These are phyloP conservation scores for Paecilomyces variotii DNA, from an alignment of 2,329 filamentous ascomycete genomes.

Conservation along the genomic window DNA sequence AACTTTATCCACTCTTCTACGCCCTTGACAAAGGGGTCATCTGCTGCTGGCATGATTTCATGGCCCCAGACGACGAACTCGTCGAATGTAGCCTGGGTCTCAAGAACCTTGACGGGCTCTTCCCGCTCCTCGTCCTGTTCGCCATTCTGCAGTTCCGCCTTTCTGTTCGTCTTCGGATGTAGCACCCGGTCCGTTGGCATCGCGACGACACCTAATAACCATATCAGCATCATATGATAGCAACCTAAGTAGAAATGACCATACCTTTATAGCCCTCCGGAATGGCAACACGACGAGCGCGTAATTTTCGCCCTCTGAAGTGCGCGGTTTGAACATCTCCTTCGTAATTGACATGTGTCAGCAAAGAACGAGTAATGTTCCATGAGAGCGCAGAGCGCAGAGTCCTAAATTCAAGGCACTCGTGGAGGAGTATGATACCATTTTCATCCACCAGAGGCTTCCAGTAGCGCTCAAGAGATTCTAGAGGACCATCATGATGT, in stretches of 20 bases:
- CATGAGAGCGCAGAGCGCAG: background rate
- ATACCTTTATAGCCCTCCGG: constrained; percentile 61
- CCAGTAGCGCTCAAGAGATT: constrained; percentile 62
- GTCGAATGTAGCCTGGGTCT: constrained; percentile 62
- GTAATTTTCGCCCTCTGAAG: constrained; percentile 72
- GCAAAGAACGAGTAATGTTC: background rate
- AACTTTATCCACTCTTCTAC: constrained; percentile 74
- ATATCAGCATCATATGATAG: background rate
- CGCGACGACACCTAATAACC: constrained; percentile 48
- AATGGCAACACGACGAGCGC: constrained; percentile 57
- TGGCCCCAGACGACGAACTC: constrained; percentile 78
- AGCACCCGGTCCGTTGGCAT: constrained; percentile 37
- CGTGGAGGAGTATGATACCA: constrained; percentile 20
- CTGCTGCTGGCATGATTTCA: constrained; percentile 55
- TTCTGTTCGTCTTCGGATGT: constrained; percentile 18
- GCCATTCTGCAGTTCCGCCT: constrained; percentile 34
- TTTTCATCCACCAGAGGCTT: constrained; percentile 44
- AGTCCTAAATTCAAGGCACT: background rate
- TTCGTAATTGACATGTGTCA: constrained; percentile 1
- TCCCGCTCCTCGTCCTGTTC: constrained; percentile 38
- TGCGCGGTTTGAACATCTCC: constrained; percentile 48
- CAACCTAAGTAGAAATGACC: background rate
- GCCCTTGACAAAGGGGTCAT: constrained; percentile 65
- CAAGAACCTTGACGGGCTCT: constrained; percentile 50
- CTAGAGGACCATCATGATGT: constrained; percentile 66